Conservation (phyloP, 2,329 filamentous ascomycete species). For the Sordariomycetes sp. region DNA sequence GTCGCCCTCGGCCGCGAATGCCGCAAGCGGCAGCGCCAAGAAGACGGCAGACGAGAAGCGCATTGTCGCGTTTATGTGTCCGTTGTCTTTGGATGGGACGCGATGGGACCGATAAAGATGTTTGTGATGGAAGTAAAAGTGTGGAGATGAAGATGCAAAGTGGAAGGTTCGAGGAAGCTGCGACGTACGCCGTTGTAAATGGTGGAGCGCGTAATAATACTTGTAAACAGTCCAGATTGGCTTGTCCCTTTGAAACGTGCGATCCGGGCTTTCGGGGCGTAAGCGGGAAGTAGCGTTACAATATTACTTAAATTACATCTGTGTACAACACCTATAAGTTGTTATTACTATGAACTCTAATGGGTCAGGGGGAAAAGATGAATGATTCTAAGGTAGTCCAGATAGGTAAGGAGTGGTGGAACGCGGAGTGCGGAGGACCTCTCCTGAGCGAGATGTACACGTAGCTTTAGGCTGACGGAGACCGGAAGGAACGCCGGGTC, state of each 20-base stretch:
- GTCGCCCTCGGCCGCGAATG: conserved; percentile 26
- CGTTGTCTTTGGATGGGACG: not conserved
- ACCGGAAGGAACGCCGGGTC: not conserved
- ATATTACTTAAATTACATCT: not conserved
- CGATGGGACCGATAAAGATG: conserved; percentile 4
- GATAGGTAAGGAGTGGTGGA: not conserved
- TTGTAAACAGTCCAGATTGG: not conserved
- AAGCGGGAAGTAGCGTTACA: not conserved
- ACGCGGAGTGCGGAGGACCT: not conserved
- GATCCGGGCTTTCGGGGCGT: not conserved
- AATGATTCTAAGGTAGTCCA: not conserved
- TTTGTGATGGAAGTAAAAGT: conserved; percentile 1
- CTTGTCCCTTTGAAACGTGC: not conserved
- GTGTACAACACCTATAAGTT: not conserved
- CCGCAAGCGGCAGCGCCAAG: conserved; percentile 42
- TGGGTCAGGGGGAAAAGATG: not conserved
- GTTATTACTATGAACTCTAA: not conserved
- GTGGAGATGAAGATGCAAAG: not conserved
- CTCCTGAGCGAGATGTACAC: not conserved
- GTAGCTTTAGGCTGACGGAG: not conserved
- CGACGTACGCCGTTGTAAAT: not conserved
- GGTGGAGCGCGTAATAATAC: not conserved
- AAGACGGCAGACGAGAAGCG: conserved; percentile 39
- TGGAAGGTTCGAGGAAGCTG: not conserved
- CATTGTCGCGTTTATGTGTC: conserved; percentile 26